Conservation (phyloP, 2,329 filamentous ascomycete species). For the Capronia coronata region DNA sequence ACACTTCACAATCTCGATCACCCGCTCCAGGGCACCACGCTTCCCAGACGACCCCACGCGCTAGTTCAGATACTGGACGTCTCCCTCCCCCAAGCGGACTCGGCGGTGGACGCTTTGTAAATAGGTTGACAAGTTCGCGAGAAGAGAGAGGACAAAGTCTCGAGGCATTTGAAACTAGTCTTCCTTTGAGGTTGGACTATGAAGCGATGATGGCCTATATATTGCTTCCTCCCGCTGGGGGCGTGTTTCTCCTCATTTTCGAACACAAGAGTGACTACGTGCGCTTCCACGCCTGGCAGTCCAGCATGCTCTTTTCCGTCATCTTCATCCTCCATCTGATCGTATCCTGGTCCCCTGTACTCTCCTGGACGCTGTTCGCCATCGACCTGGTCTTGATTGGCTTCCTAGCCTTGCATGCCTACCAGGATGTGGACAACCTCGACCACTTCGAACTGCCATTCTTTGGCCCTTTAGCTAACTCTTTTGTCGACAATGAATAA, state of each 20-base stretch:
- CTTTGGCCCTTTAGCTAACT: conserved; percentile 76
- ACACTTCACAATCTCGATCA: conserved; percentile 49
- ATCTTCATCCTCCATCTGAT: conserved; percentile 68
- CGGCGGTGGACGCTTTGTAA: conserved; percentile 25
- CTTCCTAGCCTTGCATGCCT: conserved; percentile 71
- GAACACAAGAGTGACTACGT: conserved; percentile 98
- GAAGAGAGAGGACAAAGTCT: conserved; percentile 58
- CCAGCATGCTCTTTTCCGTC: conserved; percentile 70
- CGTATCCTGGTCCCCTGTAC: conserved; percentile 73
- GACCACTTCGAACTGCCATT: conserved; percentile 77
- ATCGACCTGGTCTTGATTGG: conserved; percentile 69
- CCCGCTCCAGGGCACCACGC: conserved; percentile 44
- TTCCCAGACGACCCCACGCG: conserved; percentile 39
- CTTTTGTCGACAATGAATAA: conserved; percentile 82
- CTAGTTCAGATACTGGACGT: conserved; percentile 38
- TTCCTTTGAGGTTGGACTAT: conserved; percentile 78
- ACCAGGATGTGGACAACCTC: conserved; percentile 67
- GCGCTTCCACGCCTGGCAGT: conserved; percentile 96
- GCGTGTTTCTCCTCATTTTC: conserved; percentile 72
- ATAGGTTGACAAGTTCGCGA: conserved; percentile 34
- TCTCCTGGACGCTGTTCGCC: conserved; percentile 77
- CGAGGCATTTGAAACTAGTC: conserved; percentile 74
- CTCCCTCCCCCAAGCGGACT: conserved; percentile 39
- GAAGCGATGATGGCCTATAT: conserved; percentile 89
- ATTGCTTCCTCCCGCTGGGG: conserved; percentile 74